Evolutionary conservation across 73 alveolate genomes (phyloP).

Genomic region (Paraurostyla sp.): DNA sequence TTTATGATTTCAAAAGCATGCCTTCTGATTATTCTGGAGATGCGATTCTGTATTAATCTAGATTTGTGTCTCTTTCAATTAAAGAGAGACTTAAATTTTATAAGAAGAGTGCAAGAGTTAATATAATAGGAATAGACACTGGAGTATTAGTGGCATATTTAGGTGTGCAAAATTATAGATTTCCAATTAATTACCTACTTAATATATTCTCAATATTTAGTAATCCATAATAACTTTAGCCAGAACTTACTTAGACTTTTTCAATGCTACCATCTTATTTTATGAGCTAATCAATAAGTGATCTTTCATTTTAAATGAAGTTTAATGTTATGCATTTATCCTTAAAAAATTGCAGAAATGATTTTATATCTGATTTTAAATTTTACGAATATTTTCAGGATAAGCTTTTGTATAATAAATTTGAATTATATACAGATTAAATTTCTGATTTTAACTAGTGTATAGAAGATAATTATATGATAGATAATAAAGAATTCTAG

Average conservation of each 20-base stretch:
- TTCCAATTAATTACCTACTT: background rate
- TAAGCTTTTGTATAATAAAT: background rate
- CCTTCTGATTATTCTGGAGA: background rate
- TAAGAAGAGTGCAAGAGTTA: background rate
- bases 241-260: background rate
- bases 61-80: background rate
- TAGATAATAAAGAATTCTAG: background rate
- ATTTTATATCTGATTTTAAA: background rate
- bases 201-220: background rate
- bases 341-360: background rate
- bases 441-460: background rate
- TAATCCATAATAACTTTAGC: background rate
- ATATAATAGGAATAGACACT: background rate
- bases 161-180: background rate
- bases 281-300: background rate
- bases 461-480: background rate
- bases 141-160: background rate
- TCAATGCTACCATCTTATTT: background rate
- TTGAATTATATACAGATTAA: background rate
- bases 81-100: background rate
- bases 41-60: background rate
- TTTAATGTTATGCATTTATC: background rate
- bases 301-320: background rate
- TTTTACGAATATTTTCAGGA: background rate
- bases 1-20: background rate